Evolutionary conservation across 2,329 filamentous ascomycete genomes (phyloP).

Genomic region (Geoglossum cookeanum): DNA sequence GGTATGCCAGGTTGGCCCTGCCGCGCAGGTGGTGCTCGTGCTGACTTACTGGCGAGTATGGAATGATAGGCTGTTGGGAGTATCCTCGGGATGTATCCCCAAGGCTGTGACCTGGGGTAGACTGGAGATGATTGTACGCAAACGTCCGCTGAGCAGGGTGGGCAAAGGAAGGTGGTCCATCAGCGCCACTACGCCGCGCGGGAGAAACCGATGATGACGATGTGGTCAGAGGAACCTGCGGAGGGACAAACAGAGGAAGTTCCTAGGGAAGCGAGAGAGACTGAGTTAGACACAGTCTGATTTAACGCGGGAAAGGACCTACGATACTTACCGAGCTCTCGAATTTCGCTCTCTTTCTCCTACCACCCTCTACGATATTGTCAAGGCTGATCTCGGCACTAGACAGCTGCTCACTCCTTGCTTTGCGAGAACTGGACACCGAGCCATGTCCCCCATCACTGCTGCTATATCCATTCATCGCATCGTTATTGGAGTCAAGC

Average conservation of each 20-base stretch:
- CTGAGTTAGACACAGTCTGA: constrained; percentile 11
- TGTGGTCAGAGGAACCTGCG: constrained; percentile 80
- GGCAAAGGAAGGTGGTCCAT: constrained; percentile 52
- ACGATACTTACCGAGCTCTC: constrained; percentile 76
- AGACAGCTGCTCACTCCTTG: constrained; percentile 65
- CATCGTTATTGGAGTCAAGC: constrained; percentile 42
- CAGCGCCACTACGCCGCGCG: constrained; percentile 59
- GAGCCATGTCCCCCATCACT: constrained; percentile 67
- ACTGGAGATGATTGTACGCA: constrained; percentile 59
- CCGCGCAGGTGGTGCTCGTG: constrained; percentile 3
- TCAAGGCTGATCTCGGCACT: constrained; percentile 96
- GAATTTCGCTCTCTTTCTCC: constrained; percentile 83
- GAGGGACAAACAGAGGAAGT: constrained; percentile 83
- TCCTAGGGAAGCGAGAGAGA: constrained; percentile 38
- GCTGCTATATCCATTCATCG: constrained; percentile 61
- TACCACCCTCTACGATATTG: constrained; percentile 93
- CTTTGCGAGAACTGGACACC: constrained; percentile 49
- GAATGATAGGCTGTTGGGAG: constrained; percentile 2
- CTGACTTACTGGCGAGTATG: neutral
- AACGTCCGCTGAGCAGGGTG: constrained; percentile 64
- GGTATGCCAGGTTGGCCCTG: neutral
- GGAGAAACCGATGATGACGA: constrained; percentile 96
- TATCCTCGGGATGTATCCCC: constrained; percentile 18
- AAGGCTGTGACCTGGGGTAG: constrained; percentile 58
- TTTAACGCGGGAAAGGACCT: neutral